Conservation (phyloP, 169 alveolate species). For the Fabrea salina region DNA sequence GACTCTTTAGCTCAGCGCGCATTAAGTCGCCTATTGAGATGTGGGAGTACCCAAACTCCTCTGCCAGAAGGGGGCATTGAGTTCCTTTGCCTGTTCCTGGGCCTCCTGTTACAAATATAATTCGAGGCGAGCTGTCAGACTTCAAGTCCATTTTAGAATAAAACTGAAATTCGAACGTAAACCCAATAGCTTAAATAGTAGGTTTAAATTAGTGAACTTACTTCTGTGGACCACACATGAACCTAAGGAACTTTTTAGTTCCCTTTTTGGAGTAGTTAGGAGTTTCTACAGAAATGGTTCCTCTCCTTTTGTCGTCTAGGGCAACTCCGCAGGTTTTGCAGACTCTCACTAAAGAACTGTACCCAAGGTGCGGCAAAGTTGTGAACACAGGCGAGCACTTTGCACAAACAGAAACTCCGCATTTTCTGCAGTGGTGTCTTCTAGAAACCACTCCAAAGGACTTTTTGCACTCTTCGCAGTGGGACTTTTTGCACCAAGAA, state of each 20-base stretch:
- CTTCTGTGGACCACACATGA: too few relatives aligned
- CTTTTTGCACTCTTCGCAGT: neutral
- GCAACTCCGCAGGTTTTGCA: neutral
- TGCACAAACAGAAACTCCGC: neutral
- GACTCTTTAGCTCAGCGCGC: conserved; percentile 77
- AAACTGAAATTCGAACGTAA: too few relatives aligned
- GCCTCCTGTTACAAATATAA: conserved; percentile 63
- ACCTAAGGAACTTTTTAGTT: too few relatives aligned
- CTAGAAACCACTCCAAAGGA: neutral
- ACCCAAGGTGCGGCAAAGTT: conserved; percentile 1
- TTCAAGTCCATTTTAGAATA: conserved; percentile 12
- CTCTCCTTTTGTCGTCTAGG: neutral
- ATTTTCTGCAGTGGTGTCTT: neutral
- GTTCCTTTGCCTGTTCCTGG: conserved; percentile 90
- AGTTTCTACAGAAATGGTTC: neutral
- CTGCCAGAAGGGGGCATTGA: conserved; percentile 77
- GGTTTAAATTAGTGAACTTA: too few relatives aligned
- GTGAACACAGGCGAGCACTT: neutral
- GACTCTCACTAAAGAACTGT: neutral
- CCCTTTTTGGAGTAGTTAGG: neutral
- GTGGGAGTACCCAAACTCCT: conserved; percentile 75
- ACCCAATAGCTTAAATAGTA: too few relatives aligned
- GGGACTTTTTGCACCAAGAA: neutral
- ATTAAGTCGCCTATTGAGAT: conserved; percentile 91
- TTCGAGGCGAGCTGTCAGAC: conserved; percentile 27